These are phyloP conservation scores for Oryza brachyantha DNA, from an alignment of 176 grass and related monocot genomes.

Conservation along the genomic window DNA sequence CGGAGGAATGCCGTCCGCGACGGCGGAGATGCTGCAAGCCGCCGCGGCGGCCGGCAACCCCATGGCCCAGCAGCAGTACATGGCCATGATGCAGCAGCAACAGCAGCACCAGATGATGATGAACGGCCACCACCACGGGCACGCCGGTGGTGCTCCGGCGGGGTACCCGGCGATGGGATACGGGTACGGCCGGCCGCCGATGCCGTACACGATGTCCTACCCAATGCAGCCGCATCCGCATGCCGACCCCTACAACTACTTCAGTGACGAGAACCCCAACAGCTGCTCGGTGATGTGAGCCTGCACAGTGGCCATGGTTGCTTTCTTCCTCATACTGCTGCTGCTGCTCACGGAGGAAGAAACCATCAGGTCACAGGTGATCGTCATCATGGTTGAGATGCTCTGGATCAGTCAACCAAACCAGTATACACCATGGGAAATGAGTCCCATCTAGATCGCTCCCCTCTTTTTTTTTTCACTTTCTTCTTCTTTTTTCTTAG, in stretches of 20 bases:
- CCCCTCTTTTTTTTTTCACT: neutral
- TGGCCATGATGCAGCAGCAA: slow-evolving; percentile 44
- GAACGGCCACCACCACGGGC: slow-evolving; percentile 19
- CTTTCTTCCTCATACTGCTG: neutral
- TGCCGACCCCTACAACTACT: slow-evolving; percentile 49
- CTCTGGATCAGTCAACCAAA: neutral
- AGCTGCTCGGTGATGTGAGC: slow-evolving; percentile 85
- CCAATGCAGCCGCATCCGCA: slow-evolving; percentile 44
- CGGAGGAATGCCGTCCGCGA: slow-evolving; percentile 34
- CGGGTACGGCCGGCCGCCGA: slow-evolving; percentile 46
- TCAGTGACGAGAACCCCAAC: slow-evolving; percentile 77
- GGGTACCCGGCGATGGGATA: slow-evolving; percentile 57
- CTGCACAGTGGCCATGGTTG: neutral
- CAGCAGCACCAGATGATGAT: slow-evolving; percentile 52
- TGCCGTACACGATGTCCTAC: slow-evolving; percentile 32
- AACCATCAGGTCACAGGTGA: slow-evolving; percentile 1
- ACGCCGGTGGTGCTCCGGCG: slow-evolving; percentile 28
- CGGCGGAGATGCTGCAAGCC: slow-evolving; percentile 53
- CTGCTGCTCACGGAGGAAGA: neutral
- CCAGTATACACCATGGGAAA: slow-evolving; percentile 17
- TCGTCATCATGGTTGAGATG: neutral
- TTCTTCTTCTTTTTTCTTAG: neutral
- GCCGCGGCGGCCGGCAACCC: slow-evolving; percentile 38
- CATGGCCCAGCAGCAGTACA: slow-evolving; percentile 52
- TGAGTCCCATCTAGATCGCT: slow-evolving; percentile 24